phyloP scores from a whole-genome alignment of 768 basidiomycete species.

The Lactarius psammicola region DNA sequence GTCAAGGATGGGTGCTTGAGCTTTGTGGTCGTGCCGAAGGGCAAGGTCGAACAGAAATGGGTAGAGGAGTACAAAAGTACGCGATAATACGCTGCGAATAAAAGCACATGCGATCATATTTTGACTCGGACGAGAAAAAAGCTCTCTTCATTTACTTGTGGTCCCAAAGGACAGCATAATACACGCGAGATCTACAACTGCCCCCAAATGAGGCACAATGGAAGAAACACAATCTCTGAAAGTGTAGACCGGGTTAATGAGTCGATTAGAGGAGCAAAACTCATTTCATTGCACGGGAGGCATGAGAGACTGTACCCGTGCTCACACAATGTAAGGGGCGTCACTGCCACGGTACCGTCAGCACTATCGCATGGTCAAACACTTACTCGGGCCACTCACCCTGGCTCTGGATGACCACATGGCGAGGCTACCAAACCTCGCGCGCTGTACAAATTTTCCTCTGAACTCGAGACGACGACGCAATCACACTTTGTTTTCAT shows the following conservation, averaged over 20 bases:
- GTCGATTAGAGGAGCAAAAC: no score
- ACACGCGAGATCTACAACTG: no score
- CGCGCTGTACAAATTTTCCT: no score
- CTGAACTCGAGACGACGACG: no score
- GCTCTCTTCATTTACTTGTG: no score
- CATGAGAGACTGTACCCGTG: not conserved
- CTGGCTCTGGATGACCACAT: no score
- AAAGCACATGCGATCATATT: not conserved
- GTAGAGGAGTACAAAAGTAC: slow-evolving; percentile 79
- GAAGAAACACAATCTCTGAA: not conserved
- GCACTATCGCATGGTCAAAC: no score
- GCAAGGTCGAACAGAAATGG: slow-evolving; percentile 77
- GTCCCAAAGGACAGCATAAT: no score
- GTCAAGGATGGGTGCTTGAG: slow-evolving; percentile 79
- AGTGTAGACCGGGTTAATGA: not conserved
- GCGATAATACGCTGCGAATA: slow-evolving; percentile 32
- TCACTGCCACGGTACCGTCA: not conserved
- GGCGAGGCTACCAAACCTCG: no score
- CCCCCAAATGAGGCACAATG: no score
- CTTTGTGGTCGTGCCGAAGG: slow-evolving; percentile 76
- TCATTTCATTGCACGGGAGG: not conserved
- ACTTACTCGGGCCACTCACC: no score
- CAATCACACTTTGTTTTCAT: no score
- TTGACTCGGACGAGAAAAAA: not conserved
- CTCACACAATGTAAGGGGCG: not conserved